Evolutionary conservation across 2,329 filamentous ascomycete species (phyloP), one percentile per base, ranked within the genome.

Genomic region (Penicillium sp.): DNA sequence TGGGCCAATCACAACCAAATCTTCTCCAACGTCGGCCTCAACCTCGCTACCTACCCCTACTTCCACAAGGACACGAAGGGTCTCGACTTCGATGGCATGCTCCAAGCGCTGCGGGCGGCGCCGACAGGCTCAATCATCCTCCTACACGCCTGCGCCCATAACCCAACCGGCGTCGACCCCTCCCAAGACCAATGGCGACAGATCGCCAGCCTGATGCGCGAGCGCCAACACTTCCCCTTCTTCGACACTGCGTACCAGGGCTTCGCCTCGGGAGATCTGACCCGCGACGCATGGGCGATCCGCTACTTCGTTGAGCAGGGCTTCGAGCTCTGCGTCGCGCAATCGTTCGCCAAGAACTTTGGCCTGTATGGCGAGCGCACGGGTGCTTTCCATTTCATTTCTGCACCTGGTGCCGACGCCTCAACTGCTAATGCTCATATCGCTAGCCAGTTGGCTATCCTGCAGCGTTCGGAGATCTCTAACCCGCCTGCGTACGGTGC

Each of bases 1-100:
- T 99, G 94, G 94, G 91, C 89, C 63, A 99, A 99, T 80, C 94
- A 99, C 85, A 87, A 95, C 79, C 94, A 97, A 76, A 97, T 99
- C 81, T 96, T 99, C 80, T 84, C 81, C 75, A 97, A 97, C 70
- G 91, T 97, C 68, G 82, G 84, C 64, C 80, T 97, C 24, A 78
- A 84, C 27, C 84, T 91, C 65, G 87, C 87, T 62, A 84, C 84
- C 60, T 99, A 99, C 78, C 94, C 93, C 43, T 99, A 99, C 82
- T 99, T 96, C 79, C 87, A 86, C 73, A 85, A 90, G 71, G 72
- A 89, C 70, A 96, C 92, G 60, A 92, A 91, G 72, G 92, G 91
- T 43, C 86, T 99, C 46, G 91, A 97, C 76, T 92, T 96, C 68
- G 85, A 89, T 54, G 93, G 91, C 76, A 92, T 97, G 88, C 85